Conservation (phyloP, 257 asterid genomes). For the Leonotis leonurus region DNA sequence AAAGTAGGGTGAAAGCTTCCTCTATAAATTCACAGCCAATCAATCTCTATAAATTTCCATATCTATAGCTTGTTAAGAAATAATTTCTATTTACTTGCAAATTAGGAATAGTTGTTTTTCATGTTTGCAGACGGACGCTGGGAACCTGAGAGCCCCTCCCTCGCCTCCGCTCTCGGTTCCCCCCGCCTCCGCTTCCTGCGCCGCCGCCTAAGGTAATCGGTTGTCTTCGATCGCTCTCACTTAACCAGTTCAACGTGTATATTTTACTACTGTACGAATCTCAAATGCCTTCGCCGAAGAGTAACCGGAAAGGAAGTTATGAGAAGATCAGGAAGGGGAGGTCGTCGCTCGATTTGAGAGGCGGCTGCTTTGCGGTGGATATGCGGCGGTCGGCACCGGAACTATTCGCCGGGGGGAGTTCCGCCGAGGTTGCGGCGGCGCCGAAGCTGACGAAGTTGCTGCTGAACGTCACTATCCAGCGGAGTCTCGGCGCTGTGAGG, state of each 20-base stretch:
- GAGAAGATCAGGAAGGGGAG: conserved; percentile 55
- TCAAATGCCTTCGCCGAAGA: conserved; percentile 65
- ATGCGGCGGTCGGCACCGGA: conserved; percentile 67
- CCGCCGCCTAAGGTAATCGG: conserved; percentile 36
- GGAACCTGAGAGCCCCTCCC: conserved; percentile 35
- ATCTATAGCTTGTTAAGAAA: not conserved
- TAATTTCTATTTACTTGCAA: not conserved
- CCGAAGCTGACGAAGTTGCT: conserved; percentile 60
- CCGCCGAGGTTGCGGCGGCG: conserved; percentile 24
- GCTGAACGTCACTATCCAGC: conserved; percentile 68
- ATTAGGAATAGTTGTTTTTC: not conserved
- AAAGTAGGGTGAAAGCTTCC: not conserved
- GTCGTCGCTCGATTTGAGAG: conserved; percentile 46
- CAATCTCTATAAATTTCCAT: conserved; percentile 9
- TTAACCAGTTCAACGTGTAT: not conserved
- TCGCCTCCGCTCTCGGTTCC: conserved; percentile 32
- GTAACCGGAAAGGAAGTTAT: conserved; percentile 35
- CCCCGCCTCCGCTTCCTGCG: conserved; percentile 37
- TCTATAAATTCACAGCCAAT: conserved; percentile 1
- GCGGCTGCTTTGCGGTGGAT: conserved; percentile 15
- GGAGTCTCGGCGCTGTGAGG: conserved; percentile 75
- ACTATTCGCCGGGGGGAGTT: conserved; percentile 17
- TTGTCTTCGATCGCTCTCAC: not conserved
- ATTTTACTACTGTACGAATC: not conserved
- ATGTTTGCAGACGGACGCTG: conserved; percentile 39